These are phyloP conservation scores for Xanthoparmelia taractica DNA, from an alignment of 495 filamentous ascomycete species.

Conservation along the genomic window DNA sequence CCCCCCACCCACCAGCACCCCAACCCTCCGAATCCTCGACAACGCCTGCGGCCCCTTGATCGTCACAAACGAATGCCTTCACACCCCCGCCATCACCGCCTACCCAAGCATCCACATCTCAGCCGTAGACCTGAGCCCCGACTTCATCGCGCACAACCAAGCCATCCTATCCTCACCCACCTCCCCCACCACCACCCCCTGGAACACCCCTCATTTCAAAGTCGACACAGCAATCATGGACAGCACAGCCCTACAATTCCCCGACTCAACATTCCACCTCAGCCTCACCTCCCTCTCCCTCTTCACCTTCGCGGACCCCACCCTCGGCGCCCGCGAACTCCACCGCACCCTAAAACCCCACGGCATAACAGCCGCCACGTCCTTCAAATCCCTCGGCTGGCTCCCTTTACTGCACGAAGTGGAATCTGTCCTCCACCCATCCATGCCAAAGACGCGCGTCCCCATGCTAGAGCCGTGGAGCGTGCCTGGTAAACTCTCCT, in stretches of 20 bases:
- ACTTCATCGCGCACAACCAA: conserved; percentile 16
- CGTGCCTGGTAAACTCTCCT: conserved; percentile 1
- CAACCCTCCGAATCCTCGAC: conserved; percentile 18
- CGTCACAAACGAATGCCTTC: conserved; percentile 10
- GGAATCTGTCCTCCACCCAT: neutral
- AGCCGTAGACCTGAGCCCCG: conserved; percentile 14
- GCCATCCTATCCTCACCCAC: neutral
- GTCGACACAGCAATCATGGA: conserved; percentile 15
- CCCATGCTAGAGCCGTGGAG: conserved; percentile 8
- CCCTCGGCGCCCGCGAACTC: conserved; percentile 9
- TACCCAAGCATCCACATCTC: conserved; percentile 10
- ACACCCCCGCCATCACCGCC: neutral
- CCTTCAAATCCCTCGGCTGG: conserved; percentile 31
- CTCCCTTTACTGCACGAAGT: conserved; percentile 8
- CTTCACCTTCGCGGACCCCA: conserved; percentile 17
- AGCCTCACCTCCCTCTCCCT: conserved; percentile 14
- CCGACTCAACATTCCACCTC: conserved; percentile 11
- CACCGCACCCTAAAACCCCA: conserved; percentile 28
- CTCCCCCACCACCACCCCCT: neutral
- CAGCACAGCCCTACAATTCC: conserved; percentile 5
- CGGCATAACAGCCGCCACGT: conserved; percentile 32
- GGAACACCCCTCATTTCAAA: neutral
- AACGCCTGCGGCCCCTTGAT: conserved; percentile 18
- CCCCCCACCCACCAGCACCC: neutral
- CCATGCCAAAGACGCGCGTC: neutral